Evolutionary conservation across 202 grass and related monocot species (phyloP).

Genomic region (Elaeis oleifera): DNA sequence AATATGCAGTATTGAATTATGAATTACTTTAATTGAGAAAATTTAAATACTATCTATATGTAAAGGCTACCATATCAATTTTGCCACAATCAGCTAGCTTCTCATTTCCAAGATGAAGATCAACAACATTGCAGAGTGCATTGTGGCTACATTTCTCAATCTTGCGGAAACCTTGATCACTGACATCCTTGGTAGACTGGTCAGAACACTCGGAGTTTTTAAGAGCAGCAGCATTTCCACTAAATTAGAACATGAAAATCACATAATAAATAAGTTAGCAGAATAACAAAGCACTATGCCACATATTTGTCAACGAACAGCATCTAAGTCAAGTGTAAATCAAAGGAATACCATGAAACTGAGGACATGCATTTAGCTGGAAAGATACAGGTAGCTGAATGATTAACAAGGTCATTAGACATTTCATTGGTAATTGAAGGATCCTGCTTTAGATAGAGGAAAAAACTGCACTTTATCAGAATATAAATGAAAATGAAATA

Average conservation of each 20-base stretch:
- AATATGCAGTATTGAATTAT: too few relatives aligned
- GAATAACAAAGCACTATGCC: background rate
- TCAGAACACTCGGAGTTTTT: slow-evolving; percentile 24
- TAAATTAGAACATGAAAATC: slow-evolving; percentile 6
- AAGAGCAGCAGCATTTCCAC: slow-evolving; percentile 15
- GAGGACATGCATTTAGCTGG: slow-evolving; percentile 7
- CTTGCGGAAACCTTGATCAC: slow-evolving; percentile 42
- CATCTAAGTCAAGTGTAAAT: background rate
- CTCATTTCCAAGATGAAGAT: slow-evolving; percentile 76
- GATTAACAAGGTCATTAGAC: slow-evolving; percentile 20
- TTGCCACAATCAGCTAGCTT: slow-evolving; percentile 38
- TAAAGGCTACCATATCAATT: slow-evolving; percentile 71
- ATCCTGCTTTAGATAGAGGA: slow-evolving; percentile 37
- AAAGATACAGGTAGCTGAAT: slow-evolving; percentile 23
- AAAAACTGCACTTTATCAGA: slow-evolving; percentile 2
- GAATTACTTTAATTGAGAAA: background rate
- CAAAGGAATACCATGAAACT: slow-evolving; percentile 33
- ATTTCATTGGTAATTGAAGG: slow-evolving; percentile 29
- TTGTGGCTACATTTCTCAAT: slow-evolving; percentile 63
- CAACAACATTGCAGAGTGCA: slow-evolving; percentile 66
- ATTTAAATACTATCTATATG: slow-evolving; percentile 1
- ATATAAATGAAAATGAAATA: background rate
- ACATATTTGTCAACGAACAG: too few relatives aligned
- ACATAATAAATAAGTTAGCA: background rate
- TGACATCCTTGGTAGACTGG: slow-evolving; percentile 17